phyloP scores from a whole-genome alignment of 164 flowering plant genomes.

The Vitis labrusca region DNA sequence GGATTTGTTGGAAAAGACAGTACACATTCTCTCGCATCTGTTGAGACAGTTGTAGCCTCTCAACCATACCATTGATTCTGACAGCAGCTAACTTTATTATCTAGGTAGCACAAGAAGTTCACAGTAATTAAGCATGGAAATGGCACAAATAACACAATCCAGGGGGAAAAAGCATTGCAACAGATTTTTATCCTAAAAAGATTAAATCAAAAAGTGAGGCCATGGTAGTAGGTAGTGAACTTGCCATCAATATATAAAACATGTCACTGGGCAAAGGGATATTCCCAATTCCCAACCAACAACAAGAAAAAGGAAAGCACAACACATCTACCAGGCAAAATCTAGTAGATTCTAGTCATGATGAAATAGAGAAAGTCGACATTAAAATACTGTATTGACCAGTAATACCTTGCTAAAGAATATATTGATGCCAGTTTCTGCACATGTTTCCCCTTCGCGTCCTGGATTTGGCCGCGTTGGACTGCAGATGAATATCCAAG shows the following conservation, averaged over 20 bases:
- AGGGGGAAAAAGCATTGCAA: background rate
- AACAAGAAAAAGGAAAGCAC: background rate
- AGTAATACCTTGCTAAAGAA: conserved; percentile 79
- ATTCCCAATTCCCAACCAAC: background rate
- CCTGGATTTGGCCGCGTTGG: conserved; percentile 86
- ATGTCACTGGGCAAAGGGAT: no score
- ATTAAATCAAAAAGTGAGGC: background rate
- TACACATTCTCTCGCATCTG: conserved; percentile 80
- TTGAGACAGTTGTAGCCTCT: conserved; percentile 78
- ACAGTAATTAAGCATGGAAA: background rate
- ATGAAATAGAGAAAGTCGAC: background rate
- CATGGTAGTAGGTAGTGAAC: background rate
- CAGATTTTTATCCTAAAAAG: background rate
- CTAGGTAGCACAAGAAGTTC: conserved; percentile 32
- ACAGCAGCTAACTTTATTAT: conserved; percentile 92
- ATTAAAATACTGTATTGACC: background rate
- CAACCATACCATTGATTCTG: conserved; percentile 94
- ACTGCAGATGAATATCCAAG: conserved; percentile 38
- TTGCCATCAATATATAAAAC: background rate
- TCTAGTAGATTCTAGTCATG: background rate
- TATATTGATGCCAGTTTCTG: conserved; percentile 87
- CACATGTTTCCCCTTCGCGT: conserved; percentile 98
- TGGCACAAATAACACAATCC: background rate
- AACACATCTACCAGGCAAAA: background rate
- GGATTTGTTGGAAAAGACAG: conserved; percentile 78